A percentile compares a stretch with the other conserved stretches of the same genome.
phyloP scores from a whole-genome alignment of 2,329 filamentous ascomycete genomes.

The Gaeumannomyces tritici region DNA sequence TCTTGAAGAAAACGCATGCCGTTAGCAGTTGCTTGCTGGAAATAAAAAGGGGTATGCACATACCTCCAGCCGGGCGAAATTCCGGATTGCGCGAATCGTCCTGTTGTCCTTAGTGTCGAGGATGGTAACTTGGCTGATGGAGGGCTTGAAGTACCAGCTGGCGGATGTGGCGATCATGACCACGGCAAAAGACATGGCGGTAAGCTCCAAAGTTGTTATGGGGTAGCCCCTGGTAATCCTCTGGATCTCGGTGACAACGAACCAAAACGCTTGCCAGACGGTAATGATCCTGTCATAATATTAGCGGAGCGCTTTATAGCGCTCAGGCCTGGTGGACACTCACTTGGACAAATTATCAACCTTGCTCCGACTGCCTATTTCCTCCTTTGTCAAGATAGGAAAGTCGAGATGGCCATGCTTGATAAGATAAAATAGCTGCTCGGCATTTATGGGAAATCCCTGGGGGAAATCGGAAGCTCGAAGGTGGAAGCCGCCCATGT shows the following conservation, averaged over 20 bases:
- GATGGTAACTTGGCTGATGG: constrained; percentile 5
- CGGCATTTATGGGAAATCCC: constrained; percentile 25
- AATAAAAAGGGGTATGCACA: neutral
- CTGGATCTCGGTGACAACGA: constrained; percentile 13
- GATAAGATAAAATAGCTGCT: constrained; percentile 21
- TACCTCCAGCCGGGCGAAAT: constrained; percentile 4
- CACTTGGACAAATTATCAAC: constrained; percentile 18
- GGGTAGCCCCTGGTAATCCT: constrained; percentile 10
- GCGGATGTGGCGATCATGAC: constrained; percentile 13
- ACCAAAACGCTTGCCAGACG: constrained; percentile 15
- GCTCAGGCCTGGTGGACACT: neutral
- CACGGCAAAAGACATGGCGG: constrained; percentile 14
- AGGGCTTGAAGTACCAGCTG: constrained; percentile 14
- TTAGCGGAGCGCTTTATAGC: neutral
- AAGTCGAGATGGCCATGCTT: constrained; percentile 18
- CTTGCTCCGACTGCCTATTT: constrained; percentile 20
- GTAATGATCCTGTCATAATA: constrained; percentile 10
- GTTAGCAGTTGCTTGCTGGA: neutral
- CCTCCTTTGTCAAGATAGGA: constrained; percentile 12
- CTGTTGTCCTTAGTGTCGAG: constrained; percentile 8
- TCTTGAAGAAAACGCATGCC: constrained; percentile 9
- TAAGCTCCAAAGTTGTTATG: constrained; percentile 18
- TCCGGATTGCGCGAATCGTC: constrained; percentile 6
- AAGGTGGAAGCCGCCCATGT: constrained; percentile 29
- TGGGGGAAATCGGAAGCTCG: constrained; percentile 15